Evolutionary conservation across 495 filamentous ascomycete genomes (phyloP).

Genomic region (Lasiosphaeria hispida): DNA sequence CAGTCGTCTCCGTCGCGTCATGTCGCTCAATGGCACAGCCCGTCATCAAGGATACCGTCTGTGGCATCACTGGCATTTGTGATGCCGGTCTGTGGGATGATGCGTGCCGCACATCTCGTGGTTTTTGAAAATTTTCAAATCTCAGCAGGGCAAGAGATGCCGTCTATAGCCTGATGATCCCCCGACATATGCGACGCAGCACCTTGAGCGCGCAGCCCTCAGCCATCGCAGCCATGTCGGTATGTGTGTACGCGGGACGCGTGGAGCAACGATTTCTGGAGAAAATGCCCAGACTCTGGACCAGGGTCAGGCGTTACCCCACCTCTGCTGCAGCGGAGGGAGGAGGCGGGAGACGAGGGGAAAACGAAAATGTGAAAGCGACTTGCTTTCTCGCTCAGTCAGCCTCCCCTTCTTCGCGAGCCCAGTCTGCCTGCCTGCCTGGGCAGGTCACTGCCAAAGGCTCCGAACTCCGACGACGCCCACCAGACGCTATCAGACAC

Average conservation of each 20-base stretch:
- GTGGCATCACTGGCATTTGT: too few species aligned
- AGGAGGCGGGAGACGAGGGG: too few species aligned
- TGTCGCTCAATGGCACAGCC: too few species aligned
- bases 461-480: background rate
- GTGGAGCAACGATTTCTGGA: background rate
- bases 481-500: background rate
- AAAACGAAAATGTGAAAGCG: too few species aligned
- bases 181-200: background rate
- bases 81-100: too few species aligned
- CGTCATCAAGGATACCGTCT: too few species aligned
- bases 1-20: too few species aligned
- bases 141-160: too few species aligned
- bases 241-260: background rate
- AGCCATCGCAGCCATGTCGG: background rate
- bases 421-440: background rate
- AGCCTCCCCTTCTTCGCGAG: background rate
- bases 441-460: background rate
- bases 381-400: background rate
- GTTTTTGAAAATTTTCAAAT: too few species aligned
- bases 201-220: background rate
- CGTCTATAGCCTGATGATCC: too few species aligned
- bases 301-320: background rate
- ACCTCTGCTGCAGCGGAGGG: background rate
- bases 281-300: background rate
- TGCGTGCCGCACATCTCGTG: too few species aligned